These are phyloP conservation scores for Podila verticillata DNA, from an alignment of 192 early-diverging fungal species.

Conservation along the genomic window DNA sequence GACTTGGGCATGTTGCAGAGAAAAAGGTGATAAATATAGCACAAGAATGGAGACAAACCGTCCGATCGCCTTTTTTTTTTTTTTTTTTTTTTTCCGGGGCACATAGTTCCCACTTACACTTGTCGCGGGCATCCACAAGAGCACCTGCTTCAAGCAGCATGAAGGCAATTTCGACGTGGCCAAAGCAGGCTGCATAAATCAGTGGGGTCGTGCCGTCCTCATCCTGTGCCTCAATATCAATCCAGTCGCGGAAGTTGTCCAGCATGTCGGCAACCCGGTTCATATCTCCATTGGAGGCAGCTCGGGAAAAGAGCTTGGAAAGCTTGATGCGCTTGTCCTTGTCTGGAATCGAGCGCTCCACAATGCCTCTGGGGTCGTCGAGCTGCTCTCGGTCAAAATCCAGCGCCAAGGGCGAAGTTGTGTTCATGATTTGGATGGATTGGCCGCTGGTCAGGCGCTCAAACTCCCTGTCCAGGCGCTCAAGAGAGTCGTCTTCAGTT, in stretches of 20 bases:
- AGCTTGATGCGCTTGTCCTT: constrained; percentile 67
- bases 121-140: constrained; percentile 80
- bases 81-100: no score
- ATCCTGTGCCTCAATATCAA: constrained; percentile 84
- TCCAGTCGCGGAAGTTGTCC: constrained; percentile 62
- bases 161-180: constrained; percentile 74
- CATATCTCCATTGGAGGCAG: constrained; percentile 79
- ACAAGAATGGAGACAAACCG: no score
- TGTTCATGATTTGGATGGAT: constrained; percentile 34
- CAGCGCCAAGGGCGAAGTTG: constrained; percentile 19
- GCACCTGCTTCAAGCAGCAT: constrained; percentile 79
- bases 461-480: constrained; percentile 39
- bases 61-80: no score
- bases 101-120: constrained; percentile 62
- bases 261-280: constrained; percentile 70
- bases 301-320: constrained; percentile 73
- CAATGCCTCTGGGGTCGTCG: constrained; percentile 48
- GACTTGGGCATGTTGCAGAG: no score
- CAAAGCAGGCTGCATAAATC: constrained; percentile 91
- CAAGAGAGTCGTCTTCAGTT: constrained; percentile 28
- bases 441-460: constrained; percentile 45
- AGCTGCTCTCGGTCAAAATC: constrained; percentile 45
- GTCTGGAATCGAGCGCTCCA: constrained; percentile 52
- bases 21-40: neutral
- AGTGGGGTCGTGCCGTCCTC: constrained; percentile 89